phyloP scores from a whole-genome alignment of 202 grass and related monocot genomes.

The Carex sylvatica region DNA sequence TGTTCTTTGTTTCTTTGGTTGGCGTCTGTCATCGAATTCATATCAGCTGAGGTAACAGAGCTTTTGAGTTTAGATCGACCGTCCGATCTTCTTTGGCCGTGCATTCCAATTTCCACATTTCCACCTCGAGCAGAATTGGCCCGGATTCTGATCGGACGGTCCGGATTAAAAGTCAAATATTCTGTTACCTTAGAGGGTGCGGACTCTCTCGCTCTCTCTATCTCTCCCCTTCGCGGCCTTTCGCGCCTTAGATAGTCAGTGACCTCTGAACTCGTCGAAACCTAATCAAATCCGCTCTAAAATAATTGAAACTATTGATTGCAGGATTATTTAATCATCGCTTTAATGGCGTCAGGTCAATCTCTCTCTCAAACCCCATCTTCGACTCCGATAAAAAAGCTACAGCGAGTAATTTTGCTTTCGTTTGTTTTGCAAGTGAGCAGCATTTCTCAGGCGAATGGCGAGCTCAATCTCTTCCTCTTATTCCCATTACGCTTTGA shows the following conservation, averaged over 20 bases:
- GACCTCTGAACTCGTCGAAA: conserved; percentile 10
- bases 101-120: no score
- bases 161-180: no score
- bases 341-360: conserved; percentile 26
- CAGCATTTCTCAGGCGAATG: conserved; percentile 12
- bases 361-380: neutral
- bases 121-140: no score
- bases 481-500: neutral
- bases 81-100: no score
- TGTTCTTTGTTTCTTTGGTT: neutral
- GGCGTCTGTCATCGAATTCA: neutral
- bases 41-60: no score
- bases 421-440: conserved; percentile 14
- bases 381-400: conserved; percentile 10
- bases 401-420: conserved; percentile 17
- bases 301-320: conserved; percentile 3
- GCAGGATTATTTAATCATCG: neutral
- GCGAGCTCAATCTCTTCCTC: conserved; percentile 14
- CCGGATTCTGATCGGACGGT: no score
- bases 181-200: no score
- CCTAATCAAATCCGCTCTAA: neutral
- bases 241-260: conserved; percentile 26
- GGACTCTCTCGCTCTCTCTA: neutral
- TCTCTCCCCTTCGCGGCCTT: neutral
- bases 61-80: no score